Evolutionary conservation across 768 basidiomycete genomes (phyloP).

Genomic region (Suillus discolor): DNA sequence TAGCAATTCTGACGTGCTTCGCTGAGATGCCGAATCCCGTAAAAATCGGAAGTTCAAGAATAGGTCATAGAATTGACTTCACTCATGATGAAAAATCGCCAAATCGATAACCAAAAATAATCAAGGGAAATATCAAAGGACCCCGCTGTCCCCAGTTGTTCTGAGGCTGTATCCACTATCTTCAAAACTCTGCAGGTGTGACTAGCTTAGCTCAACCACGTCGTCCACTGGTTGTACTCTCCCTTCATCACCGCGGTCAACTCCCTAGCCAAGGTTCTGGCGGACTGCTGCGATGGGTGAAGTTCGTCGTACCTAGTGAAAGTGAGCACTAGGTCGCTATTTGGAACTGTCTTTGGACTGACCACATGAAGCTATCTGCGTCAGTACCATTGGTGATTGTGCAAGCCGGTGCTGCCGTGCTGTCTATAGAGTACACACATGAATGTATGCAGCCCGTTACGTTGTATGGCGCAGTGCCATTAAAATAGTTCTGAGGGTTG

Average conservation of each 20-base stretch:
- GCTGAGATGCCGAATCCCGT: neutral
- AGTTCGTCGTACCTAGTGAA: conserved; percentile 46
- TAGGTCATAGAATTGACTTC: neutral
- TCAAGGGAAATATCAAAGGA: neutral
- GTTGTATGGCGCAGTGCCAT: conserved; percentile 64
- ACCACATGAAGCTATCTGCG: conserved; percentile 65
- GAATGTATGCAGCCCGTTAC: conserved; percentile 53
- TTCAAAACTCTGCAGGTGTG: neutral
- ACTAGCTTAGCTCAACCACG: conserved; percentile 47
- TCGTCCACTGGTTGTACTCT: conserved; percentile 46
- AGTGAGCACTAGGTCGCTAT: neutral
- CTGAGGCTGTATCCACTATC: neutral
- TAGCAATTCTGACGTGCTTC: neutral
- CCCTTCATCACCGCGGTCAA: conserved; percentile 50
- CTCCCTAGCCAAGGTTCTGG: conserved; percentile 54
- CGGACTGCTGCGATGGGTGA: conserved; percentile 61
- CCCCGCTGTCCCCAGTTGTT: neutral
- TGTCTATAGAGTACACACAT: conserved; percentile 41
- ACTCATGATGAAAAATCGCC: neutral
- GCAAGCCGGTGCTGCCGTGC: conserved; percentile 33
- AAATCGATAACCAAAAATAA: too few relatives aligned
- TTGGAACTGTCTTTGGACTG: conserved; percentile 16
- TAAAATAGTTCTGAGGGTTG: conserved; percentile 54
- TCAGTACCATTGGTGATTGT: conserved; percentile 39
- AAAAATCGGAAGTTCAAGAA: neutral